These are phyloP conservation scores for Senecio squalidus DNA, from an alignment of 140 eudicot genomes.

Conservation along the genomic window DNA sequence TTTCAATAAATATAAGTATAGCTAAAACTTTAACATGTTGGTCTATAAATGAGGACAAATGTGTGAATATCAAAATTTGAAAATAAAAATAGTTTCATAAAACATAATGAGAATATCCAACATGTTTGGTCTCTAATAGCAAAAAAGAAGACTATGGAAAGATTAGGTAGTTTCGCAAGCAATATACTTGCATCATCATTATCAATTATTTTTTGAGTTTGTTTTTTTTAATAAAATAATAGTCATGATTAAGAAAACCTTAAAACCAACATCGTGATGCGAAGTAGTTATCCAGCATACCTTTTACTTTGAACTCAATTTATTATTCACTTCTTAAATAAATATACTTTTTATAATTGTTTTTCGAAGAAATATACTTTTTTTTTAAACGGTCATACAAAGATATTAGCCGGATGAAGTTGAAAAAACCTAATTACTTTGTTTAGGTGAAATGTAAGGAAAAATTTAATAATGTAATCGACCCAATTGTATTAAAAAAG, in stretches of 20 bases:
- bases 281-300: slow-evolving; percentile 13
- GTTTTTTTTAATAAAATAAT: background rate
- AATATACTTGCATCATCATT: slow-evolving; percentile 19
- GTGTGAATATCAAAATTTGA: background rate
- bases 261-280: slow-evolving; percentile 32
- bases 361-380: no score
- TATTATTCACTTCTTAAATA: background rate
- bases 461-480: no score
- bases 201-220: background rate
- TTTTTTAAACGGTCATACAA: no score
- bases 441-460: no score
- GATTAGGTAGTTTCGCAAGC: slow-evolving; percentile 24
- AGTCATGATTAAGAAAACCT: slow-evolving; percentile 29
- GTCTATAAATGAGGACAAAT: no score
- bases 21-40: no score
- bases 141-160: slow-evolving; percentile 19
- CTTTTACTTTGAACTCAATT: slow-evolving; percentile 18
- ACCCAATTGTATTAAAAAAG: no score
- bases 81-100: background rate
- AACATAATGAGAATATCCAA: slow-evolving; percentile 23
- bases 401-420: no score
- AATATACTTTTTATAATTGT: no score
- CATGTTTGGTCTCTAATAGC: slow-evolving; percentile 29
- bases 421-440: no score
- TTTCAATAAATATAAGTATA: no score